A percentile compares a stretch with the other conserved stretches of the same genome.
phyloP scores from a whole-genome alignment of 2,329 filamentous ascomycete genomes.

The Cladosporium sp. region DNA sequence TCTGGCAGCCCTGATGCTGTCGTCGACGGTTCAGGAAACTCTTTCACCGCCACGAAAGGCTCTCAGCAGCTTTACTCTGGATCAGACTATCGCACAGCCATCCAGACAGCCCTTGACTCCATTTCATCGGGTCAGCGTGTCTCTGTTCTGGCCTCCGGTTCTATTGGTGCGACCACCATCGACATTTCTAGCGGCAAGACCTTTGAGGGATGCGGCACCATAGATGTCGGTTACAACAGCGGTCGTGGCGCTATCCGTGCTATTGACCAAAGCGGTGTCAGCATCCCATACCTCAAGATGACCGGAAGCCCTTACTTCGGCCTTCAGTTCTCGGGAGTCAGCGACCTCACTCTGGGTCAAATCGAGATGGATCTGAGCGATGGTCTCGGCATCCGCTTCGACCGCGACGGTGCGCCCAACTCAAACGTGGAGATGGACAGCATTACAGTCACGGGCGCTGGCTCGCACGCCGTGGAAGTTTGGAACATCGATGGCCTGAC shows the following conservation, averaged over 20 bases:
- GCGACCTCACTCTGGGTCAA: slow-evolving; percentile 43
- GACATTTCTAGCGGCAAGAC: slow-evolving; percentile 48
- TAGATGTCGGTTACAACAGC: slow-evolving; percentile 38
- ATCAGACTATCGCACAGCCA: slow-evolving; percentile 48
- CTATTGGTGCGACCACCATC: slow-evolving; percentile 50
- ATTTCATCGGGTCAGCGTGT: slow-evolving; percentile 49
- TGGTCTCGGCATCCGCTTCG: slow-evolving; percentile 53
- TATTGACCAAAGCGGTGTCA: slow-evolving; percentile 42
- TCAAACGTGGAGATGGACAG: slow-evolving; percentile 49
- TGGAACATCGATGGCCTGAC: slow-evolving; percentile 54
- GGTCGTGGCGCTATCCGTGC: slow-evolving; percentile 52
- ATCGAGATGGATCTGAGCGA: slow-evolving; percentile 51
- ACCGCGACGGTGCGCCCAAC: slow-evolving; percentile 49
- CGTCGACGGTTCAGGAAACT: slow-evolving; percentile 43
- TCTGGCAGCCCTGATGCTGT: slow-evolving; percentile 41
- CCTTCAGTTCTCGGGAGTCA: slow-evolving; percentile 49
- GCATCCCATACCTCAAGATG: slow-evolving; percentile 53
- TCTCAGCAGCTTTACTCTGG: slow-evolving; percentile 46
- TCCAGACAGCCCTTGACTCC: slow-evolving; percentile 49
- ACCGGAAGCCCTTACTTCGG: slow-evolving; percentile 54
- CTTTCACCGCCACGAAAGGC: slow-evolving; percentile 42
- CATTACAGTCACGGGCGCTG: slow-evolving; percentile 47
- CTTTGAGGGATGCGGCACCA: slow-evolving; percentile 54
- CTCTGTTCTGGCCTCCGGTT: slow-evolving; percentile 49
- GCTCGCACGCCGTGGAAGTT: slow-evolving; percentile 52